Conservation (phyloP, 352 stramenopile species). For the Proteromonas lacertae region DNA sequence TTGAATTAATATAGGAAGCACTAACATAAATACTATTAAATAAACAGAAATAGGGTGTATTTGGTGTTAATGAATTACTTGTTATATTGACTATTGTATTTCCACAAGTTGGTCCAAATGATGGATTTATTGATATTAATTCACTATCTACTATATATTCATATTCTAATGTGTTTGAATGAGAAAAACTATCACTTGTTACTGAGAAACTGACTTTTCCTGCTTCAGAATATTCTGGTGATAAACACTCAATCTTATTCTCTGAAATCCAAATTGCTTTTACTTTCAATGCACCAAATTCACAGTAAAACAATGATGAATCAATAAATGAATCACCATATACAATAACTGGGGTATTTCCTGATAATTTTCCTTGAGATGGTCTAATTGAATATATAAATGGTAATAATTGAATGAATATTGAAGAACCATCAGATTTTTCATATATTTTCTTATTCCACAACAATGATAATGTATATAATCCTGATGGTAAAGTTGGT, state of each 20-base stretch:
- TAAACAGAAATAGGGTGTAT: no score
- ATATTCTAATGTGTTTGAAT: background rate
- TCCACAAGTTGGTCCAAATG: slow-evolving; percentile 1
- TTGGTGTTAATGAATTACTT: no score
- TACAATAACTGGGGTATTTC: background rate
- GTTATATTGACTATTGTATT: no score
- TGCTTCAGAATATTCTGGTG: background rate
- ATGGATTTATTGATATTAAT: background rate
- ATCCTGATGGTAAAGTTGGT: no score
- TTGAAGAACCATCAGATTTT: no score
- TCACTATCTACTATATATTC: background rate
- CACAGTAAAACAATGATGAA: background rate
- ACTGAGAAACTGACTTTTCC: background rate
- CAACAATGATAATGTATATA: no score
- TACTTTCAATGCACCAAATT: background rate
- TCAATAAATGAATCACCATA: slow-evolving; percentile 1
- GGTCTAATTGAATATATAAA: no score
- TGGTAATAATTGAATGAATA: no score
- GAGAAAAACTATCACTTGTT: background rate
- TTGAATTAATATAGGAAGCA: no score
- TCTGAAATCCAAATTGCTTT: background rate
- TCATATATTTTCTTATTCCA: no score
- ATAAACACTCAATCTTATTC: background rate
- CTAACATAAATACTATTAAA: no score
- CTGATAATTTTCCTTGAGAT: background rate